Evolutionary conservation across 768 basidiomycete species (phyloP).

Genomic region (Collybia nuda): DNA sequence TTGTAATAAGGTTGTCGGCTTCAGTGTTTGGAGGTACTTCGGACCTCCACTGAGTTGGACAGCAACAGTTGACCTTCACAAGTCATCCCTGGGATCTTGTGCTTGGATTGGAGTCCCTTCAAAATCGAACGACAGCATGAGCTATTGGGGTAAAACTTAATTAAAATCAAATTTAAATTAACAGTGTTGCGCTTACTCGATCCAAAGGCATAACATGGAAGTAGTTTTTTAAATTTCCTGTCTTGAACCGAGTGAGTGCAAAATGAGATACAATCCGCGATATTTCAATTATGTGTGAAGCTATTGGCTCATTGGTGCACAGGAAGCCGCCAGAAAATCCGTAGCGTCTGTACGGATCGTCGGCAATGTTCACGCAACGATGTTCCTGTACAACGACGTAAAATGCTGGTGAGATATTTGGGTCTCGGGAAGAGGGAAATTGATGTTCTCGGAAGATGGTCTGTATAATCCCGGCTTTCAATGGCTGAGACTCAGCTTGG

Average conservation of each 20-base stretch:
- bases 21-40: too few relatives aligned
- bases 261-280: constrained; percentile 11
- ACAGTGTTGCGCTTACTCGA: background rate
- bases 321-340: constrained; percentile 13
- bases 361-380: background rate
- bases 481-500: too few relatives aligned
- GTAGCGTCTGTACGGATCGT: constrained; percentile 13
- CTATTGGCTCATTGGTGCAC: background rate
- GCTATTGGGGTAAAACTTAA: too few relatives aligned
- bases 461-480: background rate
- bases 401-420: background rate
- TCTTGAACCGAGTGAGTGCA: constrained; percentile 4
- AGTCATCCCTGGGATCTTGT: too few relatives aligned
- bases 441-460: constrained; percentile 5
- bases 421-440: background rate
- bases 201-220: constrained; percentile 1
- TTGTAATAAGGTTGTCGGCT: too few relatives aligned
- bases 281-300: constrained; percentile 1
- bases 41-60: too few relatives aligned
- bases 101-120: too few relatives aligned
- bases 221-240: background rate
- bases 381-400: constrained; percentile 5
- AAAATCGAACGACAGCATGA: too few relatives aligned
- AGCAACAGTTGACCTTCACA: too few relatives aligned
- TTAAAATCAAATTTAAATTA: too few relatives aligned